Base-by-base conservation (phyloP, 2,329 filamentous ascomycete species). In the Didymella exigua region DNA sequence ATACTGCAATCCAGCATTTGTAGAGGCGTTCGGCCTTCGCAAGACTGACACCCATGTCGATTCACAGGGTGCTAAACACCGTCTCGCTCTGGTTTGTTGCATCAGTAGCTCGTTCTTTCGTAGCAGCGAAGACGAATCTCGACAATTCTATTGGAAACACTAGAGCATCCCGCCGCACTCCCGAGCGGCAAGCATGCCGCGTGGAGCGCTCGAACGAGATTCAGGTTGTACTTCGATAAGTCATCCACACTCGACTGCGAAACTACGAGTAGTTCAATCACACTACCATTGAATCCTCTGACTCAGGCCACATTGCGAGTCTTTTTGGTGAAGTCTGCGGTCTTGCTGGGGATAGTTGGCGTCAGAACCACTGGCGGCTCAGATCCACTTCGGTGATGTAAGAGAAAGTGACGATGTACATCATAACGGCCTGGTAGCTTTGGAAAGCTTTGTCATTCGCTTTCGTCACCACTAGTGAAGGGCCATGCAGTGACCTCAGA, bases 111-210 rank as follows among this genome's bases (percentile, higher is more conserved):
- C 7, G 13, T 21, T 36, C 19, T 5, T 16, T 6, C 23, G 18
- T 21, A 30, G 43, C 16, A 26, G 37, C 16, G 29, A 11, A 18
- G 3, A 23, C 5, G 21, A 38, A 21, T 33, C 19, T 44, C 18
- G n/a, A 33, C n/a, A 8, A 18, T 34, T 27, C 5, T n/a, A 29
- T 31, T 49, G 34, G 27, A 24, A 36, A 30, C n/a, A 41, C 5
- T 14, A 34, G 6, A 36, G 24, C 10, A 13, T 43, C 34, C 33
- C 34, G 46, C 45, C 19, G 21, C 34, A 36, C 34, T 49, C 26
- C 52, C 40, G 45, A 36, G 52, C 40, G 46, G 34, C 40, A 55
- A 55, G 34, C 23, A 23, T 55, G 33, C 41, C 40, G 40, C 10
- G 29, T 34, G 52, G 41, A 38, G 30, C 37, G 34, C 16, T 14